Conservation (phyloP, 306 rosid genomes). For the apple (Malus domestica) region DNA sequence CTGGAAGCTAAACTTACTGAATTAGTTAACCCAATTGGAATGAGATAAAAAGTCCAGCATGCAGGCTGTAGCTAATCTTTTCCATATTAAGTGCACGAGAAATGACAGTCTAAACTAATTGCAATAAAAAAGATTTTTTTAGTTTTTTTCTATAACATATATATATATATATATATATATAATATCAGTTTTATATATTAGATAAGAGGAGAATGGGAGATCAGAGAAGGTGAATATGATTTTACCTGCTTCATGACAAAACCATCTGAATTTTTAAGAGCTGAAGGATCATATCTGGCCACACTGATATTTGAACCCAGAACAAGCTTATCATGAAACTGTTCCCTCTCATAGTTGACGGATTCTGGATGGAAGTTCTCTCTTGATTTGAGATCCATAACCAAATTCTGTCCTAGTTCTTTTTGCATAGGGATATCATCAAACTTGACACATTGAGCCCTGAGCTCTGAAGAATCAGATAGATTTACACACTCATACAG, state of each 20-base stretch:
- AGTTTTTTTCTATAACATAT: too few species aligned
- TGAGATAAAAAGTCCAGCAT: not conserved
- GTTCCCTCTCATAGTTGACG: slow-evolving; percentile 32
- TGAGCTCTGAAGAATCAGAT: slow-evolving; percentile 12
- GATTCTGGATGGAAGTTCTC: slow-evolving; percentile 18
- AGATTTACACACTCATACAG: slow-evolving; percentile 15
- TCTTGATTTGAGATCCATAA: slow-evolving; percentile 23
- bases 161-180: not conserved
- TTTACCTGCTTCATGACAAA: slow-evolving; percentile 35
- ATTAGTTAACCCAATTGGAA: not conserved
- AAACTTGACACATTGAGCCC: slow-evolving; percentile 24
- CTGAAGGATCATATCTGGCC: slow-evolving; percentile 16
- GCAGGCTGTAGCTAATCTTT: not conserved
- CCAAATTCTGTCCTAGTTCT: slow-evolving; percentile 21
- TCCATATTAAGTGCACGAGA: not conserved
- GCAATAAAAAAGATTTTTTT: not conserved
- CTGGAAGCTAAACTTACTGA: slow-evolving; percentile 32
- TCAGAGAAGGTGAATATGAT: slow-evolving; percentile 6
- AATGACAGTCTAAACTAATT: not conserved
- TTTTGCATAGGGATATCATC: slow-evolving; percentile 23
- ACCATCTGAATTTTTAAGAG: slow-evolving; percentile 20
- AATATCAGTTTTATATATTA: not conserved
- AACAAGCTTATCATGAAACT: slow-evolving; percentile 20
- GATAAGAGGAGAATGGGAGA: slow-evolving; percentile 1
- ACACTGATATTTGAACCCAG: slow-evolving; percentile 18